Percentiles rank a stretch among this genome's conserved stretches.
Evolutionary conservation across 1,284 basidiomycete genomes (phyloP).

Genomic region (Trametes hirsuta): DNA sequence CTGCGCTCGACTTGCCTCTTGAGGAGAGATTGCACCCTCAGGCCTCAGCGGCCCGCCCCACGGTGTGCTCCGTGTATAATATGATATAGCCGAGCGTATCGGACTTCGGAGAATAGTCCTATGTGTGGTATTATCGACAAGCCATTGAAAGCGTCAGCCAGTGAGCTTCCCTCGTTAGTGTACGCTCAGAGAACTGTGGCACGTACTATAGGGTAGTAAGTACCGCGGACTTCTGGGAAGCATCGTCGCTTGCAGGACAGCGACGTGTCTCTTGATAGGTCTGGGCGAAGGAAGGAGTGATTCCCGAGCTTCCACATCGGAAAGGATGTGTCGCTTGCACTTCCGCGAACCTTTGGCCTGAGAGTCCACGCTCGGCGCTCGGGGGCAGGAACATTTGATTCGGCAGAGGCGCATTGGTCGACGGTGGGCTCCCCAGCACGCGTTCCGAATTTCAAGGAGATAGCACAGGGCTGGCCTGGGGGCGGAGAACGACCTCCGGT

Average conservation of each 20-base stretch:
- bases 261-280: background rate
- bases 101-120: too few species aligned
- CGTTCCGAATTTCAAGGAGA: background rate
- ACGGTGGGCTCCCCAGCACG: background rate
- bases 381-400: background rate
- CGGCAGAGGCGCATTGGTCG: background rate
- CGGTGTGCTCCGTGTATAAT: background rate
- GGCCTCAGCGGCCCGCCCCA: background rate
- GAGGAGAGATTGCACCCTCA: slow-evolving; percentile 9
- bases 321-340: background rate
- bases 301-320: slow-evolving; percentile 6
- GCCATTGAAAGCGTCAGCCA: too few species aligned
- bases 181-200: background rate
- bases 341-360: slow-evolving; percentile 5
- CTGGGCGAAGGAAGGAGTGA: background rate
- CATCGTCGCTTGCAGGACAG: background rate
- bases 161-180: too few species aligned
- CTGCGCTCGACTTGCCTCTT: slow-evolving; percentile 12
- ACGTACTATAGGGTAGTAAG: background rate
- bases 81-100: too few species aligned
- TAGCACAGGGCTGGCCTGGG: background rate
- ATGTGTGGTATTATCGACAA: too few species aligned
- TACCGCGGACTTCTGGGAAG: background rate
- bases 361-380: background rate
- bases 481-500: too few species aligned